phyloP scores from a whole-genome alignment of 2,329 filamentous ascomycete species.

The Penicillium sp. region DNA sequence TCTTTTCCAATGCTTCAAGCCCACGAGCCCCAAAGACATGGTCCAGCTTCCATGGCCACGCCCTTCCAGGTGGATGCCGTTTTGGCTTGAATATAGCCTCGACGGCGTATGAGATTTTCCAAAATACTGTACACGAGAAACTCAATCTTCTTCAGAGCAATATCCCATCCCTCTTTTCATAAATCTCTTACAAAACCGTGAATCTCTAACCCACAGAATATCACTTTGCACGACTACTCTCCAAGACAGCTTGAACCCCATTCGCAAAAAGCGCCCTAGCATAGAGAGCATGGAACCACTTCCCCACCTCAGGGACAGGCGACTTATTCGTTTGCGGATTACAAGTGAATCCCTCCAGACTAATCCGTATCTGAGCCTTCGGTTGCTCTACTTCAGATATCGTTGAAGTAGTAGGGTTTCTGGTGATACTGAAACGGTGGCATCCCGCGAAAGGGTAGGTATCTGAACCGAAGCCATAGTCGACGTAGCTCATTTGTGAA shows the following conservation, averaged over 20 bases:
- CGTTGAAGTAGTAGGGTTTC: neutral
- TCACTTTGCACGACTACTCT: neutral
- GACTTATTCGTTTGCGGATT: slow-evolving; percentile 24
- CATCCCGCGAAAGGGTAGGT: slow-evolving; percentile 3
- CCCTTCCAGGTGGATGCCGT: too few relatives aligned
- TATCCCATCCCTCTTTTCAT: neutral
- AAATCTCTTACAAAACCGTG: neutral
- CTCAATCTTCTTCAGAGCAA: neutral
- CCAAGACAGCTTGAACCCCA: slow-evolving; percentile 10
- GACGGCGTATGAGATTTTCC: too few relatives aligned
- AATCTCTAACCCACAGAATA: neutral
- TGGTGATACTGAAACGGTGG: slow-evolving; percentile 4
- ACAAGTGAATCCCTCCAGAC: slow-evolving; percentile 25
- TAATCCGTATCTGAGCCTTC: slow-evolving; percentile 15
- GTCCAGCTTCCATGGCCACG: too few relatives aligned
- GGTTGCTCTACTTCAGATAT: neutral
- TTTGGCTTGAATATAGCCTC: too few relatives aligned
- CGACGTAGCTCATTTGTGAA: slow-evolving; percentile 2
- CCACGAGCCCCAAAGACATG: too few relatives aligned
- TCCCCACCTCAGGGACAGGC: neutral
- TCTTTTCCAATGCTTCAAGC: too few relatives aligned
- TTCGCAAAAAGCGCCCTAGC: slow-evolving; percentile 13
- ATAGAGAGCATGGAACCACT: slow-evolving; percentile 13
- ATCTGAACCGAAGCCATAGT: slow-evolving; percentile 10
- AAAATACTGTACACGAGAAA: neutral